Evolutionary conservation across 129 eudicot genomes (phyloP).

Genomic region (Sambucus nigra): DNA sequence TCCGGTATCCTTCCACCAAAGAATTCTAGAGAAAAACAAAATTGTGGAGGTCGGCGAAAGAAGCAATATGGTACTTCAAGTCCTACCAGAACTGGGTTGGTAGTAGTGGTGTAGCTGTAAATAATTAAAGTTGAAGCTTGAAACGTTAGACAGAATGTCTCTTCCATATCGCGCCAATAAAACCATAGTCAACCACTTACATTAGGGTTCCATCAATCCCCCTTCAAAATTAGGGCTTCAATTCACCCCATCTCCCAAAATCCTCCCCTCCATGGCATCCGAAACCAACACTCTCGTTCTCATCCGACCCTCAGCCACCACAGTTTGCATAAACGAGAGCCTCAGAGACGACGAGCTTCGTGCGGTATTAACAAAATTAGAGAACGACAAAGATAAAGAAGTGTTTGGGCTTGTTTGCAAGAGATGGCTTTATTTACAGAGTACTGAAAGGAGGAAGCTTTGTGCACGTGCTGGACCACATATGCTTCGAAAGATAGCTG

Average conservation of each 20-base stretch:
- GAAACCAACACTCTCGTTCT: not conserved
- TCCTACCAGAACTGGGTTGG: too few species aligned
- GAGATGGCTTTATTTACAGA: slow-evolving; percentile 80
- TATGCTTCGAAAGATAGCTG: slow-evolving; percentile 78
- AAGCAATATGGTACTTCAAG: too few species aligned
- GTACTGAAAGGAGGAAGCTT: slow-evolving; percentile 72
- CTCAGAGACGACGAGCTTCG: slow-evolving; percentile 79
- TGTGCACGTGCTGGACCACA: slow-evolving; percentile 94
- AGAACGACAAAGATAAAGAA: slow-evolving; percentile 68
- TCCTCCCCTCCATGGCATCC: not conserved
- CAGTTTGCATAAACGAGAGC: slow-evolving; percentile 37
- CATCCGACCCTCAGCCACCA: not conserved
- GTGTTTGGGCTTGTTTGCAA: slow-evolving; percentile 85
- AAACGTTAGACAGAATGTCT: too few species aligned
- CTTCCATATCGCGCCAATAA: too few species aligned
- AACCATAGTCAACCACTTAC: too few species aligned
- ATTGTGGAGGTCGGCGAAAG: too few species aligned
- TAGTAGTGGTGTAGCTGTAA: too few species aligned
- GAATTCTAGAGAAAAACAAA: too few species aligned
- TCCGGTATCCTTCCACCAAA: too few species aligned
- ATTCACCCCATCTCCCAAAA: not conserved
- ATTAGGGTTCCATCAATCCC: too few species aligned
- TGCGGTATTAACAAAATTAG: slow-evolving; percentile 37
- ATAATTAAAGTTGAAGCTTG: too few species aligned
- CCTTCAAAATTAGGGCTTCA: not conserved